Evolutionary conservation across 2,329 filamentous ascomycete genomes (phyloP).

Genomic region (Exophiala calicioides): DNA sequence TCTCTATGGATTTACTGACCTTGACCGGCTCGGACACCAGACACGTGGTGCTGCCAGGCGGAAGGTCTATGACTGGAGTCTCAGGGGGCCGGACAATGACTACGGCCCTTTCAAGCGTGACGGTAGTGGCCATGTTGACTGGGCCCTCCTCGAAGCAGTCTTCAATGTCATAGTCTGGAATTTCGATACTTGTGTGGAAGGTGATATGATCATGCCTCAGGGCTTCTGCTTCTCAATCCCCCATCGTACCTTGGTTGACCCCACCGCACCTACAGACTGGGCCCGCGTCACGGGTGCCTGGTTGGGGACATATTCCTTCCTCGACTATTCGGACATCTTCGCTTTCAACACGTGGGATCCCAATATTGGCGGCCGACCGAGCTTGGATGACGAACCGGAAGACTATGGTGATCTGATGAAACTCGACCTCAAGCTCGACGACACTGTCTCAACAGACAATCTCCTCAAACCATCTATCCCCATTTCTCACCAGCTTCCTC

Average conservation of each 20-base stretch:
- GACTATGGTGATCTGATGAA: constrained; percentile 32
- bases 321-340: constrained; percentile 29
- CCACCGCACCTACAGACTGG: constrained; percentile 28
- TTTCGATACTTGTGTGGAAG: constrained; percentile 23
- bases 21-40: constrained; percentile 23
- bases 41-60: constrained; percentile 24
- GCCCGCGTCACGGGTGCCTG: constrained; percentile 28
- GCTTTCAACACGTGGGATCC: constrained; percentile 22
- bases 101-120: constrained; percentile 30
- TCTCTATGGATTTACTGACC: constrained; percentile 27
- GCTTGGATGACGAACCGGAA: constrained; percentile 28
- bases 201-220: constrained; percentile 23
- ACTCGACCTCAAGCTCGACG: constrained; percentile 29
- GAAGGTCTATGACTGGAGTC: constrained; percentile 30
- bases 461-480: constrained; percentile 24
- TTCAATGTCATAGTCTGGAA: constrained; percentile 25
- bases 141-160: constrained; percentile 29
- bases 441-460: constrained; percentile 20
- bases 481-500: constrained; percentile 23
- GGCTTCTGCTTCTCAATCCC: constrained; percentile 32
- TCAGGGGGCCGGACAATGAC: constrained; percentile 23
- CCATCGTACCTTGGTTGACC: constrained; percentile 26
- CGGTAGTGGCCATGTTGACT: constrained; percentile 28
- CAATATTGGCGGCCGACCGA: constrained; percentile 11
- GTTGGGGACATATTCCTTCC: constrained; percentile 31